Base-by-base conservation (phyloP, 176 grass and related monocot genomes). In the Triticum turgidum region DNA sequence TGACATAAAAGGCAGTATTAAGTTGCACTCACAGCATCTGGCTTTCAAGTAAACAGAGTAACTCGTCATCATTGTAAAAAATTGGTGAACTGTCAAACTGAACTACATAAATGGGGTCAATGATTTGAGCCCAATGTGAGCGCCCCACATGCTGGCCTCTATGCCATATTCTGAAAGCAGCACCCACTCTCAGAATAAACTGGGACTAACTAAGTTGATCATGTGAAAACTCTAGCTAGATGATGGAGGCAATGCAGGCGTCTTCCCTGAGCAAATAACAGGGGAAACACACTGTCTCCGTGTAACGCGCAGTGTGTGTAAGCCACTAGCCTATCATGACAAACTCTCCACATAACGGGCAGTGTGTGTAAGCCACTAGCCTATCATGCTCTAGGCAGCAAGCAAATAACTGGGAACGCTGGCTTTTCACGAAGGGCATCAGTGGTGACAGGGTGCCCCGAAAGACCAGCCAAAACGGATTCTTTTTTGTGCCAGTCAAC, bases 381-480 rank as follows among this genome's bases (percentile, higher is more conserved):
- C 42, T 80, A 14, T 34, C 42, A 65, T 20, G 69, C 34, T 67
- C 6, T n/a, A n/a, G 35, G 35, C 49, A 52, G 49, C 49, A 33
- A 9, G 41, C 84, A 85, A 80, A 75, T 25, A 52, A 76, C 67
- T 42, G 20, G 68, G 61, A 49, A 42, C 44, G 44, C 44, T 45
- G 44, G 44, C 11, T 45, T 45, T 45, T 45, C 44, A 44, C 42
- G 10, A 44, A 44, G 42, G 42, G 42, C 42, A 44, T 14, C 62
- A 63, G 22, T 32, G 32, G 10, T 67, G 58, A 3, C 9, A 89
- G 3, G 20, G 15, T 51, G 42, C 22, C 7, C 17, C n/a, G 18
- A 80, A 18, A 39, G 63, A 74, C 51, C 81, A 63, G 47, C 34
- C 79, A 93, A 88, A 65, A 39, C 65, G 30, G 68, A 73, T 64